phyloP scores from a whole-genome alignment of 805 yeast genomes.

The Hanseniaspora singularis region DNA sequence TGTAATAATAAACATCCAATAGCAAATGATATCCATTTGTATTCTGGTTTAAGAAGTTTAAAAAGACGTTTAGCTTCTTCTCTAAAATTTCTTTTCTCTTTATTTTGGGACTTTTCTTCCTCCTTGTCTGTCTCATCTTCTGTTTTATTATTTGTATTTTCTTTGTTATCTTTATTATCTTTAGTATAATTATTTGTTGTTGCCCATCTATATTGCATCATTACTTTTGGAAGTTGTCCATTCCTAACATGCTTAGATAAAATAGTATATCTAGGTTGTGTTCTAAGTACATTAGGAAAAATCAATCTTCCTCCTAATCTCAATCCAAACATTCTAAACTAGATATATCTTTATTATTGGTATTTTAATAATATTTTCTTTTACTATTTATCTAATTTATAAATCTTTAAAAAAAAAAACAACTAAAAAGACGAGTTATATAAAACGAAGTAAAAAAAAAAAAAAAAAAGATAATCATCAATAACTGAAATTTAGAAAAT shows the following conservation, averaged over 20 bases:
- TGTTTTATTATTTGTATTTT: background rate
- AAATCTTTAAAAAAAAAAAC: too few relatives aligned
- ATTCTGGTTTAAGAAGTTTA: constrained; percentile 46
- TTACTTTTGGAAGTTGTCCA: background rate
- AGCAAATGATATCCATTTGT: constrained; percentile 46
- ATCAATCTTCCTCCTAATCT: too few relatives aligned
- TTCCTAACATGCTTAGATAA: background rate
- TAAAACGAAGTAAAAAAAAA: too few relatives aligned
- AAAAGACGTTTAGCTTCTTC: constrained; percentile 33
- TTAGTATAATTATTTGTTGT: background rate
- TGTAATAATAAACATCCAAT: constrained; percentile 32
- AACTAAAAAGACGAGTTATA: too few relatives aligned
- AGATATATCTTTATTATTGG: too few relatives aligned
- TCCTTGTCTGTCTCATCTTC: background rate
- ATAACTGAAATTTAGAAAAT: too few relatives aligned
- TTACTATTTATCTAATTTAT: too few relatives aligned
- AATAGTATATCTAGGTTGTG: too few relatives aligned
- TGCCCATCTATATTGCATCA: background rate
- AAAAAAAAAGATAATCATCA: too few relatives aligned
- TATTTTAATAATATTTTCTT: too few relatives aligned
- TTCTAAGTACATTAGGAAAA: too few relatives aligned
- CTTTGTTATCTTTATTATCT: background rate
- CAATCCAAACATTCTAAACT: too few relatives aligned
- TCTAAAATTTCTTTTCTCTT: background rate
- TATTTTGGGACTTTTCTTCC: background rate